phyloP scores from a whole-genome alignment of 305 asterid genomes.

The Vinca major region DNA sequence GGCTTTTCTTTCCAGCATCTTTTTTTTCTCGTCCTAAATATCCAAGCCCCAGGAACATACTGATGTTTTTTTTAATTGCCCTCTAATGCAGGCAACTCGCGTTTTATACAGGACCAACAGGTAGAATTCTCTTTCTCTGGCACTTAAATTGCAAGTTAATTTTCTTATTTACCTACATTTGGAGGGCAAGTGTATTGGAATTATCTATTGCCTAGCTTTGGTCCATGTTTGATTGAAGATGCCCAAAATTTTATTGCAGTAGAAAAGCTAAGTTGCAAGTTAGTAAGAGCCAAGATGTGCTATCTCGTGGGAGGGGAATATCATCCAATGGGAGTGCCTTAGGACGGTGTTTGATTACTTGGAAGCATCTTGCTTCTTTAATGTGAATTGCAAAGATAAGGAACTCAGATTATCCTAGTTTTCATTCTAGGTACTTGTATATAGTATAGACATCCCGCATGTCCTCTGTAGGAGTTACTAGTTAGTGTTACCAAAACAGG shows the following conservation, averaged over 20 bases:
- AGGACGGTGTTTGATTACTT: no score
- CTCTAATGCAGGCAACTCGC: slow-evolving; percentile 42
- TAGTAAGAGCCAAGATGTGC: not conserved
- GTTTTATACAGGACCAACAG: slow-evolving; percentile 51
- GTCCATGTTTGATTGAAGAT: not conserved
- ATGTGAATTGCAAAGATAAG: not conserved
- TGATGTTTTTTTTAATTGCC: slow-evolving; percentile 15
- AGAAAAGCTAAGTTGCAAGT: not conserved
- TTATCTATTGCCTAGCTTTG: not conserved
- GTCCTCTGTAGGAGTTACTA: not conserved
- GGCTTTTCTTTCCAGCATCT: slow-evolving; percentile 3
- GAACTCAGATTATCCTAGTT: no score
- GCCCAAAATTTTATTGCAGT: not conserved
- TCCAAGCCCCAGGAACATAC: slow-evolving; percentile 10
- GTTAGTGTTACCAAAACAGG: not conserved
- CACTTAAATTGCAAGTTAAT: not conserved
- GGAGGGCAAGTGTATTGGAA: not conserved
- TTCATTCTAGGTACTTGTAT: not conserved
- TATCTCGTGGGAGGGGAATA: not conserved
- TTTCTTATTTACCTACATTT: not conserved
- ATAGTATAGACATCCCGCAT: not conserved
- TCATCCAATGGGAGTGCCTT: not conserved
- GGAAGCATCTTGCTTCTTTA: not conserved
- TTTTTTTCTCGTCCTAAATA: slow-evolving; percentile 3
- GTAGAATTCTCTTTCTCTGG: slow-evolving; percentile 27